These are phyloP conservation scores for Trichoderma virens DNA, from an alignment of 495 filamentous ascomycete species.

Conservation along the genomic window DNA sequence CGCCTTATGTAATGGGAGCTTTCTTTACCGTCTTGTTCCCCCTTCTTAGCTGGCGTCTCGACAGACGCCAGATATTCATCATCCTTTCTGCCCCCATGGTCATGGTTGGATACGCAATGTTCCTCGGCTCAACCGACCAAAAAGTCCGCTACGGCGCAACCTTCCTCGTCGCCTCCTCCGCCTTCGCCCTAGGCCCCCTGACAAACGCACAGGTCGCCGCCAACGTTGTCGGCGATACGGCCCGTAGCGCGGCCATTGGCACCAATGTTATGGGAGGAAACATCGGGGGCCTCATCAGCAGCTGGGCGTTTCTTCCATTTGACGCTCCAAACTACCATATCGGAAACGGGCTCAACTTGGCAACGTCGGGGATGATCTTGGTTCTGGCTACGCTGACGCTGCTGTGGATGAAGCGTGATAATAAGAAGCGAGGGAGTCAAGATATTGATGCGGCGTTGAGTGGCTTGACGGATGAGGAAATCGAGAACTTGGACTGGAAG, in stretches of 20 bases:
- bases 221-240: conserved; percentile 65
- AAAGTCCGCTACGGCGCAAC: conserved; percentile 61
- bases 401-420: conserved; percentile 58
- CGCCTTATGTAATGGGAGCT: conserved; percentile 35
- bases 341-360: conserved; percentile 68
- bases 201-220: conserved; percentile 59
- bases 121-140: conserved; percentile 47
- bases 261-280: conserved; percentile 66
- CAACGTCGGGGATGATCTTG: conserved; percentile 45
- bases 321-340: conserved; percentile 64
- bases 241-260: conserved; percentile 56
- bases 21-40: conserved; percentile 45
- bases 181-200: conserved; percentile 61
- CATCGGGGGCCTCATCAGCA: conserved; percentile 61
- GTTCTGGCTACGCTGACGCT: conserved; percentile 38
- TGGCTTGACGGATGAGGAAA: conserved; percentile 44
- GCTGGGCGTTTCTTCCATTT: conserved; percentile 59
- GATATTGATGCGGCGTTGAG: conserved; percentile 49
- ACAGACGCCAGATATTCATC: conserved; percentile 56
- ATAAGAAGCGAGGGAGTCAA: conserved; percentile 46
- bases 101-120: conserved; percentile 66
- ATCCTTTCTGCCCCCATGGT: conserved; percentile 47
- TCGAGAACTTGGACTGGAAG: conserved; percentile 64
- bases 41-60: conserved; percentile 50
- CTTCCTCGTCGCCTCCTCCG: conserved; percentile 58